Base-by-base conservation (phyloP, 345 rosid genomes). In the Erysimum cheiranthoides region DNA sequence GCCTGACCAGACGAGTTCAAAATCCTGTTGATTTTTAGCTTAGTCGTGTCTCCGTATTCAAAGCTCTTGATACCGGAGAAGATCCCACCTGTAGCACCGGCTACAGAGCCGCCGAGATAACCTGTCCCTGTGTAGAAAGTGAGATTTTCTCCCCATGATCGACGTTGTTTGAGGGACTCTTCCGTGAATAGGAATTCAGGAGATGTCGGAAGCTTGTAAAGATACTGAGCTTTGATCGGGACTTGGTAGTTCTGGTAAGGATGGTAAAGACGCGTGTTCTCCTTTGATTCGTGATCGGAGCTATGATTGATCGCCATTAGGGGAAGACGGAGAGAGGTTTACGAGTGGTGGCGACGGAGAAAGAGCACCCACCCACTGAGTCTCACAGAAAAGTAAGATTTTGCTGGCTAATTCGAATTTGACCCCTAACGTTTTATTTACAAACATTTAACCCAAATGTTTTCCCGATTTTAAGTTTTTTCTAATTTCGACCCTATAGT, bases 121-220 rank as follows among this genome's bases (percentile, higher is more conserved):
- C 90, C 81, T 3, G 87, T 62, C 4, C 98, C 97, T 36, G 97
- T 89, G 81, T 94, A 94, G 72, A 89, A 94, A 67, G 95, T 89
- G 71, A 94, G 91, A 46, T 92, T 94, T 75, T 91, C 97, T 10
- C 98, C 98, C 98, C 97, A 91, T 45, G 96, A 88, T 59, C 97
- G 97, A 74, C 96, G 96, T 61, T 88, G 86, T 73, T 61, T 86
- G 68, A 84, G 34, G 27, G 96, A 80, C 65, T 94, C 95, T 56
- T 94, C 98, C n/a, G 89, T 21, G 80, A 90, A 94, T 73, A 92
- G 97, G 73, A 73, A 89, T 53, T 92, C 97, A 10, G 99, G 97
- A 4, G 92, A 86, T 40, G 89, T 88, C 25, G 92, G 93, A 69
- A 95, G 92, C 84, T 86, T 82, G 86, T 95, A 90, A 31, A 86